Evolutionary conservation across 148 eudicot species (phyloP), one percentile per base, ranked within the genome.

Genomic region (Vaccinium darrowii): DNA sequence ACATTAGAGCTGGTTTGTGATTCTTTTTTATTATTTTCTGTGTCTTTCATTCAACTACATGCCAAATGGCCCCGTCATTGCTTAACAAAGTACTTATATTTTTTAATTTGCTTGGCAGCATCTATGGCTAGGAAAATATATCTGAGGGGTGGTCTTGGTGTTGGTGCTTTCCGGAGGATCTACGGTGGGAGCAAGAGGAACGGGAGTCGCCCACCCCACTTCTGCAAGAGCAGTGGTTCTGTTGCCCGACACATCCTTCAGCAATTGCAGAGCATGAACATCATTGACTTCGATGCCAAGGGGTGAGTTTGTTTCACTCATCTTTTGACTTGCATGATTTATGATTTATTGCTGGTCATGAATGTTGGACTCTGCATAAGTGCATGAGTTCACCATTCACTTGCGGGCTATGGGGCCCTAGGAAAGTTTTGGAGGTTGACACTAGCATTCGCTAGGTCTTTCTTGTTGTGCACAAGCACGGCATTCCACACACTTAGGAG

Each of bases 121-220:
- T 33, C 36, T 33, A 33, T 33, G 36, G 36, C 36, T 33, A 33
- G 36, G 36, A 33, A 33, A 33, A 89, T 95, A 67, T 95, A 95
- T 84, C 73, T 92, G 80, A 92, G 98, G 86, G 97, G 98, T 21
- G 98, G 98, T 53, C 76, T 95, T 84, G 98, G 98, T 25, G 97
- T 95, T 81, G 98, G 71, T 63, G 71, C 71, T 63, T 63, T 63
- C 71, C 71, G 30, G 82, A 88, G 90, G 81, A 86, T 90, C 21
- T 90, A 90, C 65, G 90, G 91, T 73, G 91, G 91, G 15, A 84
- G 88, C 83, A 86, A 90, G 88, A 90, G 91, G 88, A 90, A 90
- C 65, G 90, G 91, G 2, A 94, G 97, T 77, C 88, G 91, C 50
- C 98, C 98, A 33, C 97, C 90, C 8, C 98, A 95, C 81, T 93